A percentile compares a stretch with the other conserved stretches of the same genome.
phyloP scores from a whole-genome alignment of 495 filamentous ascomycete genomes.

The Aspergillus haitiensis region DNA sequence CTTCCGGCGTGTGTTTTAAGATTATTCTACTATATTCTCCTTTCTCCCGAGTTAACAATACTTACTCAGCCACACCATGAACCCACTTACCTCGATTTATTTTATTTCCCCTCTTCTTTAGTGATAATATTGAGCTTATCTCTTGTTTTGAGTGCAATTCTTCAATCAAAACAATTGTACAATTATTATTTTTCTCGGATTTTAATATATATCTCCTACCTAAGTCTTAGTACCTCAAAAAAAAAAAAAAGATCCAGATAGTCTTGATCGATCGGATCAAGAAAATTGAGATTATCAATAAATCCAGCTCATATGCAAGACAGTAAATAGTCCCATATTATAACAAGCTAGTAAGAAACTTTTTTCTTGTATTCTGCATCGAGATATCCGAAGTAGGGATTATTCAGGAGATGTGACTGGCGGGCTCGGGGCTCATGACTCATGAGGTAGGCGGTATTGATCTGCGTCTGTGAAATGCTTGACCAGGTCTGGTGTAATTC shows the following conservation, averaged over 20 bases:
- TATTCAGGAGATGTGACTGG: neutral
- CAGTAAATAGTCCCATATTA: slow-evolving; percentile 17
- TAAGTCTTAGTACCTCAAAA: too few relatives aligned
- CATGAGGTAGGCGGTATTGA: slow-evolving; percentile 12
- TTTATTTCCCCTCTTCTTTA: too few relatives aligned
- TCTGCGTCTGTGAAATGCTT: slow-evolving; percentile 26
- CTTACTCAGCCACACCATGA: too few relatives aligned
- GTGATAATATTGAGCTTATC: too few relatives aligned
- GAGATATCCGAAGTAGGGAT: slow-evolving; percentile 5
- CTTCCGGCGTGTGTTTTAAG: too few relatives aligned
- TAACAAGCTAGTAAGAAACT: slow-evolving; percentile 16
- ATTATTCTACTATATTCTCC: too few relatives aligned
- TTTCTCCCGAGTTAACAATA: too few relatives aligned
- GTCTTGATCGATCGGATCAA: slow-evolving; percentile 15
- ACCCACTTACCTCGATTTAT: too few relatives aligned
- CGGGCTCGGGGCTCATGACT: slow-evolving; percentile 7
- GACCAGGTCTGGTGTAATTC: slow-evolving; percentile 20
- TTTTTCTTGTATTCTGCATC: slow-evolving; percentile 1
- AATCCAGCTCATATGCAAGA: slow-evolving; percentile 20
- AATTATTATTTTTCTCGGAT: too few relatives aligned
- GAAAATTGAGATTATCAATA: neutral
- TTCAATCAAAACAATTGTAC: too few relatives aligned
- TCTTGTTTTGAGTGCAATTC: too few relatives aligned
- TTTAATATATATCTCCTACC: too few relatives aligned
- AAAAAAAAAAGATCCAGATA: neutral